These are phyloP conservation scores for Dactylonectria macrodidyma DNA, from an alignment of 2,329 filamentous ascomycete genomes.

Conservation along the genomic window DNA sequence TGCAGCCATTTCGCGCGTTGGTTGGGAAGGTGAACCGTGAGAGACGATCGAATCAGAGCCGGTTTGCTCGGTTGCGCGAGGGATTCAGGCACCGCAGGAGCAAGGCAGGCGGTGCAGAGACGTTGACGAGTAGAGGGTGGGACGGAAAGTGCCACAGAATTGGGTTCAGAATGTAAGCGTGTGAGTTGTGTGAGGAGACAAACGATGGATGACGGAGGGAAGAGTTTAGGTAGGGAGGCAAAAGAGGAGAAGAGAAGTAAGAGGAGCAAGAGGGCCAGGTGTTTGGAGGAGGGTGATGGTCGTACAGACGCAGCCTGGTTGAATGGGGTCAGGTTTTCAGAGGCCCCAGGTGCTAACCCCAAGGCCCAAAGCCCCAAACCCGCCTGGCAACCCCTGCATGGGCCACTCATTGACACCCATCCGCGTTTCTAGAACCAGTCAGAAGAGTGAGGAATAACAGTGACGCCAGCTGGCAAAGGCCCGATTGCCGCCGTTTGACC, in stretches of 20 bases:
- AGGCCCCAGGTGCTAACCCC: slow-evolving; percentile 26
- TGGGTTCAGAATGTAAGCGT: slow-evolving; percentile 15
- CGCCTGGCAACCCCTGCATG: slow-evolving; percentile 44
- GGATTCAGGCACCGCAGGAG: slow-evolving; percentile 30
- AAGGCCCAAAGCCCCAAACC: slow-evolving; percentile 12
- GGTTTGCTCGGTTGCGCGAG: slow-evolving; percentile 42
- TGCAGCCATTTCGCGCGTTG: slow-evolving; percentile 69
- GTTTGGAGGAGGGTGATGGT: slow-evolving; percentile 20
- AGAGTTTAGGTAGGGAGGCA: slow-evolving; percentile 17
- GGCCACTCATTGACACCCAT: slow-evolving; percentile 32
- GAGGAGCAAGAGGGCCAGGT: slow-evolving; percentile 26
- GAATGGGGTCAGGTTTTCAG: slow-evolving; percentile 20
- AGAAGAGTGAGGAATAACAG: slow-evolving; percentile 42
- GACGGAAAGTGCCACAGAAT: slow-evolving; percentile 31
- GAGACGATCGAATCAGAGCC: slow-evolving; percentile 31
- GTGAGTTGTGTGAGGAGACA: slow-evolving; percentile 12
- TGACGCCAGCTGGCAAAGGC: slow-evolving; percentile 24
- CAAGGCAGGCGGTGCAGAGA: slow-evolving; percentile 34
- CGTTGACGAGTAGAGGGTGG: slow-evolving; percentile 23
- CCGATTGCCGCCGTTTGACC: background rate
- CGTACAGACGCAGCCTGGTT: slow-evolving; percentile 11
- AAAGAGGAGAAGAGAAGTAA: slow-evolving; percentile 13
- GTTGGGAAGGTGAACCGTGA: slow-evolving; percentile 27
- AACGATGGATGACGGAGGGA: slow-evolving; percentile 8
- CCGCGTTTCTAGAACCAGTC: slow-evolving; percentile 48